phyloP scores from a whole-genome alignment of 2,329 filamentous ascomycete species.

The Colletotrichum sp. region DNA sequence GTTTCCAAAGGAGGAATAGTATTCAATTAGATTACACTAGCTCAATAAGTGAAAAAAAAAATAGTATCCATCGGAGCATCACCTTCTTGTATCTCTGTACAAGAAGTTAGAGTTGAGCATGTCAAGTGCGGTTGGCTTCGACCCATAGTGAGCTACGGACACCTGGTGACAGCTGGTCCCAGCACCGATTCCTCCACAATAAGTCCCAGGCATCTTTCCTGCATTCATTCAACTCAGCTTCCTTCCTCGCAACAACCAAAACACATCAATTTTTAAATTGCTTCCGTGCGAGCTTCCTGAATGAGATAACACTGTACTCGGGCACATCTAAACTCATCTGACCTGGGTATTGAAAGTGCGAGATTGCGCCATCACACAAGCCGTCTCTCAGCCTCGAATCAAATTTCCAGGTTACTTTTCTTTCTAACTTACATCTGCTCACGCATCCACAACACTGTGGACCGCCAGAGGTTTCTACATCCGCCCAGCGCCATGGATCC shows the following conservation, averaged over 20 bases:
- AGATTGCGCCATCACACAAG: background rate
- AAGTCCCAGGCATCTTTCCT: background rate
- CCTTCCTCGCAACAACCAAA: background rate
- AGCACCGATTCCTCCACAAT: background rate
- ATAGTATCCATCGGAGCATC: background rate
- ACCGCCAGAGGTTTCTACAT: background rate
- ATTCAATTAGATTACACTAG: background rate
- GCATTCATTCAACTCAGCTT: background rate
- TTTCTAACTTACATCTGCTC: background rate
- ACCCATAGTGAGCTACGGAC: background rate
- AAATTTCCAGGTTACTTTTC: background rate
- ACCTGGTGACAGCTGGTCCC: background rate
- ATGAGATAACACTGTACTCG: background rate
- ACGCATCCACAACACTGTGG: background rate
- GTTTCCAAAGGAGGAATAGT: background rate
- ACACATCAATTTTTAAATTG: background rate
- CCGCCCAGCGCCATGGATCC: background rate
- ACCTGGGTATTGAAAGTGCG: background rate
- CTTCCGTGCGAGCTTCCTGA: background rate
- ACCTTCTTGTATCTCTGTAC: background rate
- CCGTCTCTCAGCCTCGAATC: background rate
- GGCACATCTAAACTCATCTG: background rate
- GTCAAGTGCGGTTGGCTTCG: background rate
- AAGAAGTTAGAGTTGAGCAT: background rate
- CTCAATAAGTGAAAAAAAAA: background rate